phyloP scores from a whole-genome alignment of 805 yeast genomes.

The Yarrowia deformans region DNA sequence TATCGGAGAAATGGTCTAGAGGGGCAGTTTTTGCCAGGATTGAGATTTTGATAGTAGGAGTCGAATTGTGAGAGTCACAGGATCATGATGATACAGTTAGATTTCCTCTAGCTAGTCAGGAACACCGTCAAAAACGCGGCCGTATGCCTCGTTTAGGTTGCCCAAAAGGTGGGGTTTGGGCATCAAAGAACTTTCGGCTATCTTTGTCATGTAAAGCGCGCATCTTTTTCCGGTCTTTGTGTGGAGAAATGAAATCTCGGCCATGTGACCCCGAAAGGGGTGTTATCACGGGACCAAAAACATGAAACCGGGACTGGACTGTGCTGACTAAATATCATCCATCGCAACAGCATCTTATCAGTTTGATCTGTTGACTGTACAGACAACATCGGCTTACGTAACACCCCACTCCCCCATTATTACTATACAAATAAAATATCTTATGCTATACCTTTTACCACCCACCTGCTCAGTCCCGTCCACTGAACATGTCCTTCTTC shows the following conservation, averaged over 20 bases:
- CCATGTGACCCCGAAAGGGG: not conserved
- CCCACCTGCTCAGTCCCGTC: not conserved
- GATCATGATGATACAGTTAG: not conserved
- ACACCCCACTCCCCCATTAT: not conserved
- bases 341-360: too few species aligned
- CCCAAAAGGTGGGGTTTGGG: slow-evolving; percentile 17
- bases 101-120: not conserved
- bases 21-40: not conserved
- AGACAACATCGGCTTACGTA: too few species aligned
- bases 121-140: not conserved
- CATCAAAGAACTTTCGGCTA: slow-evolving; percentile 1
- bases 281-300: not conserved
- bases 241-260: too few species aligned
- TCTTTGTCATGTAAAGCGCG: slow-evolving; percentile 8
- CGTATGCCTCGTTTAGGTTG: not conserved
- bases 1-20: not conserved
- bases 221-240: slow-evolving; percentile 25
- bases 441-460: not conserved
- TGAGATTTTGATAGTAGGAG: not conserved
- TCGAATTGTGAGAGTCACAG: too few species aligned
- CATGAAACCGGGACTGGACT: too few species aligned
- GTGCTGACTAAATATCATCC: too few species aligned
- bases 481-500: slow-evolving; percentile 47
- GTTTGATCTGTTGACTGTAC: too few species aligned
- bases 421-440: slow-evolving; percentile 18